Evolutionary conservation across 1,284 basidiomycete genomes (phyloP), one percentile per base, ranked within the genome.

Genomic region (Microbotryum intermedium): DNA sequence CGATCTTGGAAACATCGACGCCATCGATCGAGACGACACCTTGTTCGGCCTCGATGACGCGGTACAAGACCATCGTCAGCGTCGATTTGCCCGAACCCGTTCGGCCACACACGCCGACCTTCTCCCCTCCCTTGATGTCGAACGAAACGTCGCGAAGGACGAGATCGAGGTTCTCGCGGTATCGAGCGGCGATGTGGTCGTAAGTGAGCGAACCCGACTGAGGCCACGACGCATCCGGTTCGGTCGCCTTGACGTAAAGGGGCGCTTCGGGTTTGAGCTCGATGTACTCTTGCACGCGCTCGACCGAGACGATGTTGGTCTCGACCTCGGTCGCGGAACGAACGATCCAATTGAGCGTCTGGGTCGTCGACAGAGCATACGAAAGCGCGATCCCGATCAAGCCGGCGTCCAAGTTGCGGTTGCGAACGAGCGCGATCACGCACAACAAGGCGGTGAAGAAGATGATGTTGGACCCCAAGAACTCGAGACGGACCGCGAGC

Each of bases 81-180:
- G 87, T 87, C 29, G 84, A 87, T 76, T 95, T 95, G 62, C 92
- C 92, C n/a, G 90, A 88, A 2, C 93, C 91, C 1, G 93, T 97
- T 61, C 92, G 78, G 2, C 92, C 92, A 70, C 84, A 85, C 5
- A 93, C 76, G 23, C 90, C 90, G 53, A 95, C 82, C 68, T 89
- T 89, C 72, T 93, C 87, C 52, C 81, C 82, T 0, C 87, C 81
- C 72, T 84, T 70, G 61, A 78, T 75, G 59, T 69, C 81, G 60
- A 97, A 71, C 23, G 80, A 81, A 55, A 97, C 81, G 56, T 87
- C 79, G 65, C 83, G 85, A 55, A 97, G 76, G 34, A 88, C 86
- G 5, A 87, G 77, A 59, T 88, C 86, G 6, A 95, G 77, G 55
- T 86, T 88, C 0, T 85, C 80, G 34, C 90, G 83, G 76, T 97